phyloP scores from a whole-genome alignment of 352 stramenopile species.

The Phytophthora pistaciae region DNA sequence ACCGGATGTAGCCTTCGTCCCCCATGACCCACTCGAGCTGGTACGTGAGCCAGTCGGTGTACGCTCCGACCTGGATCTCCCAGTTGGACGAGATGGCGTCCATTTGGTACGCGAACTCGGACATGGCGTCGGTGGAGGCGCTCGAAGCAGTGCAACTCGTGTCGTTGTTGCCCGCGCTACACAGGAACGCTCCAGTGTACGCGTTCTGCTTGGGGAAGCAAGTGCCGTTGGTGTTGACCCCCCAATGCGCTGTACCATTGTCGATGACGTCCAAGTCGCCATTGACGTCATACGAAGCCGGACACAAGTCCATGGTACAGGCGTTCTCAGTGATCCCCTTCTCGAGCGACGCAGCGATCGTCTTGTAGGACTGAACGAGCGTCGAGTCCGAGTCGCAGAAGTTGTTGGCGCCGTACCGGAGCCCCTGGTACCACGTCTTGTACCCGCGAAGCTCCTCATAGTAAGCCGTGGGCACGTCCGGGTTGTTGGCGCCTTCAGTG shows the following conservation, averaged over 20 bases:
- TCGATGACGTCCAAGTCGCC: constrained; percentile 50
- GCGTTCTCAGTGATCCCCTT: constrained; percentile 52
- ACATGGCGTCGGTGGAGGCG: constrained; percentile 21
- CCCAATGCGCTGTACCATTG: constrained; percentile 43
- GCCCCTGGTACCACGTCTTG: constrained; percentile 69
- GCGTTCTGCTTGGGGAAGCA: constrained; percentile 63
- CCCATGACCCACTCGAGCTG: constrained; percentile 75
- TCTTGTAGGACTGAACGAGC: constrained; percentile 43
- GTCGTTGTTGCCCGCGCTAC: constrained; percentile 52
- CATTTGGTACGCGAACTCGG: constrained; percentile 79
- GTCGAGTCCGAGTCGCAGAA: constrained; percentile 38
- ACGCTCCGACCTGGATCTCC: constrained; percentile 77
- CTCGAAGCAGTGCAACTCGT: constrained; percentile 29
- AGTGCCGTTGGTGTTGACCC: constrained; percentile 65
- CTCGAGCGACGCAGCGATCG: constrained; percentile 39
- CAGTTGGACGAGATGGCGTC: constrained; percentile 94
- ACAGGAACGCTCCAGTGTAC: constrained; percentile 63
- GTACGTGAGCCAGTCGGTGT: constrained; percentile 79
- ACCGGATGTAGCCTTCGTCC: constrained; percentile 57
- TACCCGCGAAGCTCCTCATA: constrained; percentile 50
- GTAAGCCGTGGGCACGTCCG: constrained; percentile 41
- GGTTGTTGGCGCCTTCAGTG: constrained; percentile 49
- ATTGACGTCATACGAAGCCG: constrained; percentile 59
- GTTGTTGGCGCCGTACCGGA: constrained; percentile 64
- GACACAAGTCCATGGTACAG: constrained; percentile 45